phyloP scores from a whole-genome alignment of 108 stramenopile genomes.

The Conticribra guillardii region DNA sequence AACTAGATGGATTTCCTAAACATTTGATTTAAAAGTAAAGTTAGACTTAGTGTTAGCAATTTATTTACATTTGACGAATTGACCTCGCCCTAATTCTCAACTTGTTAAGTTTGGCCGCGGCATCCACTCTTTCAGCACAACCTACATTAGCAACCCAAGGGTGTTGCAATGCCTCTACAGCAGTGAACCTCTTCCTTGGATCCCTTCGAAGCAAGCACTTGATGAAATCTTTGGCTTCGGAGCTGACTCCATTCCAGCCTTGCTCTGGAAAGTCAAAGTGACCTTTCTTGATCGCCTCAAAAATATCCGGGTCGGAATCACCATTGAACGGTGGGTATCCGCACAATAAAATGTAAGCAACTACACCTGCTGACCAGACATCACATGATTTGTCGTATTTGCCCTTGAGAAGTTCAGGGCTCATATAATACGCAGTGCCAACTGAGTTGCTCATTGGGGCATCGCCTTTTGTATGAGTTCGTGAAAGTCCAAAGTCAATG shows the following conservation, averaged over 20 bases:
- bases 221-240: constrained; percentile 25
- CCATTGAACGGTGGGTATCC: constrained; percentile 99
- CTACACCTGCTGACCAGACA: constrained; percentile 93
- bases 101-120: too few species aligned
- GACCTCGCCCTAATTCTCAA: too few species aligned
- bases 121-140: too few species aligned
- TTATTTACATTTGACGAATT: too few species aligned
- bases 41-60: too few species aligned
- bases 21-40: too few species aligned
- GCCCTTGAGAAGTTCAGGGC: constrained; percentile 60
- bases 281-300: constrained; percentile 53
- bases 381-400: constrained; percentile 71
- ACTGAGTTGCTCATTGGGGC: constrained; percentile 16
- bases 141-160: too few species aligned
- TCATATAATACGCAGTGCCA: constrained; percentile 70
- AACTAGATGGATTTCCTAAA: too few species aligned
- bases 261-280: constrained; percentile 26
- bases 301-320: constrained; percentile 87
- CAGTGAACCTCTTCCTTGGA: constrained; percentile 58
- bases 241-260: constrained; percentile 27
- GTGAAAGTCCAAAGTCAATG: constrained; percentile 66
- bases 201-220: constrained; percentile 44
- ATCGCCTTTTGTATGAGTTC: constrained; percentile 16
- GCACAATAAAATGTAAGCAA: too few species aligned
- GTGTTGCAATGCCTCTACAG: constrained; percentile 56